A percentile compares a stretch with the other conserved stretches of the same genome.
These are phyloP conservation scores for Starmerella stigmatis DNA, from an alignment of 805 yeast genomes.

Conservation along the genomic window DNA sequence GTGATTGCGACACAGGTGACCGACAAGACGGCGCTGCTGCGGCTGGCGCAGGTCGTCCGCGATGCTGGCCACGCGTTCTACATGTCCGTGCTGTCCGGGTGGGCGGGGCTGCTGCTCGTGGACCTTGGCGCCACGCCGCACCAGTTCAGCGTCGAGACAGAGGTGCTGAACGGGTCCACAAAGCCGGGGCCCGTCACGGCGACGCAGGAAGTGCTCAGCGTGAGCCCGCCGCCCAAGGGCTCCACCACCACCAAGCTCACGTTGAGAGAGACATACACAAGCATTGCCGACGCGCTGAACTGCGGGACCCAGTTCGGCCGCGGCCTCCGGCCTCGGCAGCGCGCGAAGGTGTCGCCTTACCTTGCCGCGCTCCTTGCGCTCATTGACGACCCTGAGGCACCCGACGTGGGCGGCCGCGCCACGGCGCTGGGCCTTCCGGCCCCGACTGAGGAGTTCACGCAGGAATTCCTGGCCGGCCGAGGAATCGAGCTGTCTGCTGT, in stretches of 20 bases:
- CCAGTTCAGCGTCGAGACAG: constrained; percentile 30
- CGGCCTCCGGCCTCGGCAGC: constrained; percentile 30
- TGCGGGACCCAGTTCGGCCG: constrained; percentile 16
- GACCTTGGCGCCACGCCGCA: constrained; percentile 54
- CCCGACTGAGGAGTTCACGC: constrained; percentile 33
- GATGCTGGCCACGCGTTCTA: constrained; percentile 52
- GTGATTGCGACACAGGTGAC: constrained; percentile 64
- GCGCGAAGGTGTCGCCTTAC: constrained; percentile 41
- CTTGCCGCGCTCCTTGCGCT: constrained; percentile 52
- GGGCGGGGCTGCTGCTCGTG: constrained; percentile 70
- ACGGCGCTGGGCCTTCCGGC: constrained; percentile 38
- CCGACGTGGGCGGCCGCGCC: constrained; percentile 25
- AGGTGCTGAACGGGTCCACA: constrained; percentile 31
- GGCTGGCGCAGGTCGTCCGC: constrained; percentile 51
- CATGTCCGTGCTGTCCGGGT: constrained; percentile 59
- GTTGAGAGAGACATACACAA: constrained; percentile 23
- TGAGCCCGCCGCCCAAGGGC: constrained; percentile 31
- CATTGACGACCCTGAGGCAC: constrained; percentile 34
- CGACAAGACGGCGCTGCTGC: constrained; percentile 31
- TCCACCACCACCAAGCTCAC: constrained; percentile 33
- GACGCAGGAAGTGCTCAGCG: constrained; percentile 37
- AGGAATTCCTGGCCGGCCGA: constrained; percentile 28
- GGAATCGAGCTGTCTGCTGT: constrained; percentile 67
- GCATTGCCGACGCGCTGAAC: constrained; percentile 20
- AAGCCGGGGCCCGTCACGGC: constrained; percentile 40